Percentiles rank a stretch among this genome's conserved stretches.
Evolutionary conservation across 805 yeast genomes (phyloP).

Genomic region (Myxozyma neotropica): DNA sequence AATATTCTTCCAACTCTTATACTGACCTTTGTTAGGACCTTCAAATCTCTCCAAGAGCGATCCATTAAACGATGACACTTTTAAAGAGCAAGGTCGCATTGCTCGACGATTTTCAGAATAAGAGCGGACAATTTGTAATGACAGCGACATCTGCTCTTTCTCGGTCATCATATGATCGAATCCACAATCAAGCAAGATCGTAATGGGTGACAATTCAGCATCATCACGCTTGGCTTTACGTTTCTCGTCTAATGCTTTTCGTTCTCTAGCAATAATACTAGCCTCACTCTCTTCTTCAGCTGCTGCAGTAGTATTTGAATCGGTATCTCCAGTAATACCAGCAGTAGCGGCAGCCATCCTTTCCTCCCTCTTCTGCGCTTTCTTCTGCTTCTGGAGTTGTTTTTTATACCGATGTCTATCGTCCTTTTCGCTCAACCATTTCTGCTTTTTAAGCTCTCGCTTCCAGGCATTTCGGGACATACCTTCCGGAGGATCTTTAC

Average conservation of each 20-base stretch:
- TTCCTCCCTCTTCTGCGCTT: slow-evolving; percentile 29
- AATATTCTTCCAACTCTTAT: slow-evolving; percentile 69
- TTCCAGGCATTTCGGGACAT: slow-evolving; percentile 88
- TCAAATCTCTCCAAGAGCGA: slow-evolving; percentile 70
- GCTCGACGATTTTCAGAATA: slow-evolving; percentile 77
- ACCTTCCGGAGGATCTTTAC: slow-evolving; percentile 69
- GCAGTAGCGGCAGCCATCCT: slow-evolving; percentile 43
- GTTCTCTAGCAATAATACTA: background rate
- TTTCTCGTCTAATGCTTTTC: slow-evolving; percentile 9
- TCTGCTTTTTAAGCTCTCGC: slow-evolving; percentile 58
- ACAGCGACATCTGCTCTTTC: slow-evolving; percentile 63
- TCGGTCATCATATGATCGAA: slow-evolving; percentile 89
- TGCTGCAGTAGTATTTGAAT: background rate
- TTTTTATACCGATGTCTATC: slow-evolving; percentile 59
- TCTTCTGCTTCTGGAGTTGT: slow-evolving; percentile 47
- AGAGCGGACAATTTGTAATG: slow-evolving; percentile 78
- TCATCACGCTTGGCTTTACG: slow-evolving; percentile 11
- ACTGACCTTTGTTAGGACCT: slow-evolving; percentile 55
- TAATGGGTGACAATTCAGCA: slow-evolving; percentile 15
- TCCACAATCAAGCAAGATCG: slow-evolving; percentile 78
- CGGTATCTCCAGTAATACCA: slow-evolving; percentile 41
- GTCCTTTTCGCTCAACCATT: slow-evolving; percentile 60
- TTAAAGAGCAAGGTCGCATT: slow-evolving; percentile 57
- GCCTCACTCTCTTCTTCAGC: background rate
- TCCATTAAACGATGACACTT: slow-evolving; percentile 66